Percentiles rank a stretch among this genome's conserved stretches.
These are phyloP conservation scores for Brassica balearica DNA, from an alignment of 441 rosid genomes.

Conservation along the genomic window DNA sequence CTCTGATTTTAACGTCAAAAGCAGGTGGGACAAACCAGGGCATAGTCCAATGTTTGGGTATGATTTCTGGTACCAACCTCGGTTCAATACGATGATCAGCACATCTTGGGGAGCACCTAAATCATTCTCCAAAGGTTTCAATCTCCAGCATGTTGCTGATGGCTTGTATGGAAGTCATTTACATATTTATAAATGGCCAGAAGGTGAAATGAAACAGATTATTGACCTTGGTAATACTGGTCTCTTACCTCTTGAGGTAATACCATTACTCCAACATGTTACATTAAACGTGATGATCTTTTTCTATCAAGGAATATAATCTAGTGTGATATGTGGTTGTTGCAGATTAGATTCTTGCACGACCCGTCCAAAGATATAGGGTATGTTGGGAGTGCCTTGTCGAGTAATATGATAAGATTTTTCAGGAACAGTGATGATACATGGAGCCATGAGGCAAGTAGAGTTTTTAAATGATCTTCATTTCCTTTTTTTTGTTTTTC, in stretches of 20 bases:
- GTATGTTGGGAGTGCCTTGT: conserved; percentile 83
- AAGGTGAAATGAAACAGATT: conserved; percentile 86
- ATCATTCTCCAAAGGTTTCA: conserved; percentile 80
- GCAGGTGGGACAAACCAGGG: conserved; percentile 90
- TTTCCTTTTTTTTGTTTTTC: neutral
- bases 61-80: conserved; percentile 97
- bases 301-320: neutral
- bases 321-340: no score
- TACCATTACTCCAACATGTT: conserved; percentile 30
- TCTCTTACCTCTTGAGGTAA: conserved; percentile 77
- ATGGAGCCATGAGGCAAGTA: conserved; percentile 81
- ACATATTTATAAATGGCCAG: conserved; percentile 82
- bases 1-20: conserved; percentile 82
- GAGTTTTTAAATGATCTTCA: conserved; percentile 1
- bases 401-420: conserved; percentile 88
- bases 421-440: conserved; percentile 77
- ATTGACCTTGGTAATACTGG: conserved; percentile 88
- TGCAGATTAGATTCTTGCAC: conserved; percentile 84
- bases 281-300: neutral
- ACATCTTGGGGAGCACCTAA: conserved; percentile 96
- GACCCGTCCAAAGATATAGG: conserved; percentile 84
- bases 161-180: conserved; percentile 91
- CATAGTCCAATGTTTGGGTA: conserved; percentile 81
- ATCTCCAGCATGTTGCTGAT: conserved; percentile 78
- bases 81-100: conserved; percentile 90